Percentiles rank a stretch among this genome's conserved stretches.
Evolutionary conservation across 2,329 filamentous ascomycete genomes (phyloP).

Genomic region (Pezicula neosporulosa): DNA sequence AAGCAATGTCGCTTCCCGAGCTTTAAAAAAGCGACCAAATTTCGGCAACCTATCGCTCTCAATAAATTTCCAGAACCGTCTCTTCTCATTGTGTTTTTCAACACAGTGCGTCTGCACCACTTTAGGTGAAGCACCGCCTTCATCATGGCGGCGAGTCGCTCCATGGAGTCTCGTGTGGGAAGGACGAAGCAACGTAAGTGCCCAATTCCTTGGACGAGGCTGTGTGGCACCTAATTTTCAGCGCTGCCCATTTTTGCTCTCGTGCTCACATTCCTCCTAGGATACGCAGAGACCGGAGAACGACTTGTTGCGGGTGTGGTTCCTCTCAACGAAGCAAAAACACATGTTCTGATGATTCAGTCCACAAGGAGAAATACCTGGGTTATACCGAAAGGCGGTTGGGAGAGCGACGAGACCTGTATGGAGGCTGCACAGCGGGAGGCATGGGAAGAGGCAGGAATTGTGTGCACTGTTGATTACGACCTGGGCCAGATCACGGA

Average conservation of each 20-base stretch:
- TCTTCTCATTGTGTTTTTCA: constrained; percentile 5
- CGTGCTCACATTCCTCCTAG: constrained; percentile 45
- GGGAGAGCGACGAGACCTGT: constrained; percentile 91
- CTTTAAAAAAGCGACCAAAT: constrained; percentile 15
- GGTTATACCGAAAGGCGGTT: constrained; percentile 97
- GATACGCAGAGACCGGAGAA: constrained; percentile 89
- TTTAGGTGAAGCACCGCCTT: constrained; percentile 22
- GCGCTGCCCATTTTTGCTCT: constrained; percentile 5
- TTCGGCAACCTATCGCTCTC: constrained; percentile 14
- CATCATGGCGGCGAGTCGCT: constrained; percentile 38
- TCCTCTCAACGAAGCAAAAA: constrained; percentile 80
- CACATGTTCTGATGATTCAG: constrained; percentile 88
- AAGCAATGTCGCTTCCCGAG: constrained; percentile 21
- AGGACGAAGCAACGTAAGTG: constrained; percentile 79
- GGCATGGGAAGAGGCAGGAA: constrained; percentile 97
- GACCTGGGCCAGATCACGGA: constrained; percentile 87
- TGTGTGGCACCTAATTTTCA: constrained; percentile 13
- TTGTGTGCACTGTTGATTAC: constrained; percentile 77
- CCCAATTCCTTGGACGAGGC: constrained; percentile 13
- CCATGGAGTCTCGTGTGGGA: constrained; percentile 73
- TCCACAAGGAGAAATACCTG: constrained; percentile 87
- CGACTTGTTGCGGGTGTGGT: constrained; percentile 94
- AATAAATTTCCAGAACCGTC: constrained; percentile 9
- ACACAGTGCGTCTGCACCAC: constrained; percentile 15
- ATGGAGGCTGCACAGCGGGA: constrained; percentile 83